phyloP scores from a whole-genome alignment of 306 rosid species.

The Myrica gale region DNA sequence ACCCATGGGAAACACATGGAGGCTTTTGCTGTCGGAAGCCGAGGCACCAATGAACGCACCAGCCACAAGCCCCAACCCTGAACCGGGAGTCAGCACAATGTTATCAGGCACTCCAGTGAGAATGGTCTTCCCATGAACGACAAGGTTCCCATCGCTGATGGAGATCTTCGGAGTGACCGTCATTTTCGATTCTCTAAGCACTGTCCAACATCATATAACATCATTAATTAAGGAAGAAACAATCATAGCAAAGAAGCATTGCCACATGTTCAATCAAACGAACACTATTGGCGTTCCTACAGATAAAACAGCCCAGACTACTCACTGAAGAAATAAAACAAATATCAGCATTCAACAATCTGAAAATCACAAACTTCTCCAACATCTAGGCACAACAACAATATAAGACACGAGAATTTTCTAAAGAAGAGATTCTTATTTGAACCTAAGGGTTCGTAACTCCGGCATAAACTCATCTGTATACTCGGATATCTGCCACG shows the following conservation, averaged over 20 bases:
- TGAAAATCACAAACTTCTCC: background rate
- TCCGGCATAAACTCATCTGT: background rate
- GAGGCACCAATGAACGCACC: slow-evolving; percentile 89
- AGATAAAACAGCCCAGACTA: background rate
- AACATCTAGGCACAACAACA: background rate
- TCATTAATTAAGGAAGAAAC: background rate
- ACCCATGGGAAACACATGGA: slow-evolving; percentile 84
- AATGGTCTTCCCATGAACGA: slow-evolving; percentile 86
- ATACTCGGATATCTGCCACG: background rate
- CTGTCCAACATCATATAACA: slow-evolving; percentile 28
- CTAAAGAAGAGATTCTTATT: background rate
- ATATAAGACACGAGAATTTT: background rate
- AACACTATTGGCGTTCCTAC: background rate
- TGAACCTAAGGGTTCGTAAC: slow-evolving; percentile 27
- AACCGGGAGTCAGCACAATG: slow-evolving; percentile 66
- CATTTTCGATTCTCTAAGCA: slow-evolving; percentile 53
- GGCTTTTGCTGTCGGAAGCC: slow-evolving; percentile 65
- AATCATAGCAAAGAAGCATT: background rate
- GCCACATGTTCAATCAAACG: background rate
- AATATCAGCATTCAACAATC: background rate
- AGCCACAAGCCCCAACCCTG: slow-evolving; percentile 58
- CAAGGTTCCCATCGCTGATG: slow-evolving; percentile 67
- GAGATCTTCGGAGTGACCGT: slow-evolving; percentile 69
- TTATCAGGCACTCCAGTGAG: slow-evolving; percentile 79
- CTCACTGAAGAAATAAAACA: background rate